Conservation (phyloP, 352 stramenopile species). For the Achlya hypogyna region DNA sequence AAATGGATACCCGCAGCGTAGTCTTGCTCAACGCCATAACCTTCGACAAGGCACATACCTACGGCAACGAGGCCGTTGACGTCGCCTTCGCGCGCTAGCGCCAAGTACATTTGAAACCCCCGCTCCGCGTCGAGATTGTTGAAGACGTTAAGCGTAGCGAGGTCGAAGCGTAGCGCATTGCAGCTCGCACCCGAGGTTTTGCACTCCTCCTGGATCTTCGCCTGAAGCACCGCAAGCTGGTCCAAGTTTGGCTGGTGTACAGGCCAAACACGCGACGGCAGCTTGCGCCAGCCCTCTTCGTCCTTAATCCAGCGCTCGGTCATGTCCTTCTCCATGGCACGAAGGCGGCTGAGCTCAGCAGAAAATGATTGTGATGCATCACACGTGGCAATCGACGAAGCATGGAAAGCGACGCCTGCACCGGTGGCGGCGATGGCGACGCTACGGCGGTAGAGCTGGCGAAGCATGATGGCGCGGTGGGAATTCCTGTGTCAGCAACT, state of each 20-base stretch:
- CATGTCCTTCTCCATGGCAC: not conserved
- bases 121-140: conserved; percentile 7
- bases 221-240: not conserved
- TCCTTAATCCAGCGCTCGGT: conserved; percentile 12
- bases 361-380: no score
- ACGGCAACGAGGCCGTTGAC: conserved; percentile 5
- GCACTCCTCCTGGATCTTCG: not conserved
- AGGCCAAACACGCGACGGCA: conserved; percentile 11
- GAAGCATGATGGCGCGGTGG: no score
- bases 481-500: no score
- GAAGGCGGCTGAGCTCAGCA: not conserved
- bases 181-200: not conserved
- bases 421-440: no score
- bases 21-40: conserved; percentile 16
- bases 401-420: no score
- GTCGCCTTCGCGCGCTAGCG: not conserved
- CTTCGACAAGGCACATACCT: conserved; percentile 12
- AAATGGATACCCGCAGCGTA: not conserved
- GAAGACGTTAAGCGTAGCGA: conserved; percentile 8
- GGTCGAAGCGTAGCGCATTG: conserved; percentile 2
- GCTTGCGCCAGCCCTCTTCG: conserved; percentile 9
- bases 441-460: no score
- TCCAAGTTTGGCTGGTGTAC: not conserved
- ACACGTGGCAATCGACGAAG: no score
- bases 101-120: not conserved